Conservation (phyloP, 75 land plant species). For the Sequoia sempervirens region DNA sequence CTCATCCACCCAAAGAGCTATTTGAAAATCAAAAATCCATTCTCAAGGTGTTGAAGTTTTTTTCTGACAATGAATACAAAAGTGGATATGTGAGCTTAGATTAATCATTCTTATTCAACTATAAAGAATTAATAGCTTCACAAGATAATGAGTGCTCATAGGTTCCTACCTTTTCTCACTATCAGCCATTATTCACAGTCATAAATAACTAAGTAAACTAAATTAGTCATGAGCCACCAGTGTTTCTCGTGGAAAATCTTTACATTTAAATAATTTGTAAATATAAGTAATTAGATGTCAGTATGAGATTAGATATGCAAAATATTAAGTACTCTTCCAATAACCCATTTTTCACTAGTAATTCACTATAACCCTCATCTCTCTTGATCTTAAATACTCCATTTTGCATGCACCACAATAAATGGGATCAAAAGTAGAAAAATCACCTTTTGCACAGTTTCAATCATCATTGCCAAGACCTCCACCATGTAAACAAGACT, state of each 20-base stretch:
- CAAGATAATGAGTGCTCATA: not conserved
- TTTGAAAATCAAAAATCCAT: not conserved
- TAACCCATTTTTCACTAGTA: not conserved
- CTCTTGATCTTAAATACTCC: not conserved
- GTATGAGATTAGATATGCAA: not conserved
- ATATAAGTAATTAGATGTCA: not conserved
- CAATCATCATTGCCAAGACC: not conserved
- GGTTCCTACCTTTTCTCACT: not conserved
- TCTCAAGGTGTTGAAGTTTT: not conserved
- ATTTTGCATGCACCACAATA: not conserved
- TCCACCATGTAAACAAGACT: not conserved
- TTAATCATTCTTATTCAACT: not conserved
- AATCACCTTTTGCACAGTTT: not conserved
- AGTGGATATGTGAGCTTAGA: not conserved
- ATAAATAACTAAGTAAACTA: not conserved
- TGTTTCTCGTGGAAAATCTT: not conserved
- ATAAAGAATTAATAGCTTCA: not conserved
- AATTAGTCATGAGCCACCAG: not conserved
- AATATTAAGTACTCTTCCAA: not conserved
- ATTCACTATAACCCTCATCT: not conserved
- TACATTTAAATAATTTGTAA: not conserved
- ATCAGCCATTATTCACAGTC: not conserved
- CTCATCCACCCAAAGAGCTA: not conserved
- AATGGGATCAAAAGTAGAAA: not conserved
- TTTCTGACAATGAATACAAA: not conserved